Base-by-base conservation (phyloP, 345 rosid species). In the Lumnitzera racemosa region DNA sequence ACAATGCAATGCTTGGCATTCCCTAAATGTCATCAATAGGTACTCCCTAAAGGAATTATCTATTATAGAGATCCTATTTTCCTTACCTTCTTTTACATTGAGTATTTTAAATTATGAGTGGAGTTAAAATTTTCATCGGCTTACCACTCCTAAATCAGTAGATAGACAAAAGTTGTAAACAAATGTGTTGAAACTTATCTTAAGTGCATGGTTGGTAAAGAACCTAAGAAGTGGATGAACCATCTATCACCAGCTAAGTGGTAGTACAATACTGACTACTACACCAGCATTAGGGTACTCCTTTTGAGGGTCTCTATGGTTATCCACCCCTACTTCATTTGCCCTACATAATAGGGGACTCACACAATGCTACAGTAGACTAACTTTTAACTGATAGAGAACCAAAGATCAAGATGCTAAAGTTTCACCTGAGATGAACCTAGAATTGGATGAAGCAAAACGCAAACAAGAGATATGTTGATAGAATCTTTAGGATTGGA, bases 371-470 rank as follows among this genome's bases (percentile, higher is more conserved):
- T 3, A 24, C 24, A 9, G 29, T 56, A 29, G 62, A 65, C n/a
- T 7, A 2, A 11, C 6, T 13, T 3, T 29, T 57, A 2, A 3
- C 4, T 11, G 31, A 47, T 2, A 47, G 62, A n/a, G 55, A 56
- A 12, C 1, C n/a, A 15, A 14, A 10, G 15, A 47, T 49, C 12
- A 6, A 23, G 12, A 5, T 11, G 6, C 1, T 65, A 1, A 27
- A 58, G 13, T 47, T 47, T 5, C 24, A 57, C 14, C 17, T 57
- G 8, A 12, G 12, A 12, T 1, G 16, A 7, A 56, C 69, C 1
- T 47, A 56, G 3, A 11, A 65, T 13, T n/a, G 49, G 0, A 65
- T 65, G 56, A 49, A 56, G 23, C 62, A 56, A n/a, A 12, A 47
- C 5, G 49, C 27, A 5, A 48, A 56, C 11, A 47, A 15, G 49